A percentile compares a stretch with the other conserved stretches of the same genome.
phyloP scores from a whole-genome alignment of 2,329 filamentous ascomycete genomes.

The Colletotrichum musae region DNA sequence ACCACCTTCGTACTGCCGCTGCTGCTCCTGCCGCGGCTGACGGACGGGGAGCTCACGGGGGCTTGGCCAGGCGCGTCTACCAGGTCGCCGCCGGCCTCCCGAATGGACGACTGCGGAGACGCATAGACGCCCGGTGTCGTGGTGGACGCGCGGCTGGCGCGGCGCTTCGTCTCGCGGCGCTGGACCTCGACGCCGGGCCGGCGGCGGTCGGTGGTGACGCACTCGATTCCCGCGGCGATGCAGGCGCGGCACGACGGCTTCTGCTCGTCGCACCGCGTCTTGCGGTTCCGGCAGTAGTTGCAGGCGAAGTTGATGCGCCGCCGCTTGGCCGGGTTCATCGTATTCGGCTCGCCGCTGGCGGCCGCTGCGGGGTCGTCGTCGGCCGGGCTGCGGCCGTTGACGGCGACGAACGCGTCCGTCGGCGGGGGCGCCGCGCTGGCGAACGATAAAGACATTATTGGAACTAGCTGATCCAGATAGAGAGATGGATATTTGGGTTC shows the following conservation, averaged over 20 bases:
- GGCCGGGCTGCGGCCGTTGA: neutral
- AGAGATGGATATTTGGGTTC: no score
- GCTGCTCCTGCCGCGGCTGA: neutral
- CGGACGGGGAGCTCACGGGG: conserved; percentile 3
- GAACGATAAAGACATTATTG: conserved; percentile 13
- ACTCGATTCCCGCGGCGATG: conserved; percentile 48
- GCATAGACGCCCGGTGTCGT: neutral
- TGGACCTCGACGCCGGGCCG: conserved; percentile 43
- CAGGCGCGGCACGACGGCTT: conserved; percentile 48
- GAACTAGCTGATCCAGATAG: neutral
- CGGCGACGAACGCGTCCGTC: conserved; percentile 7
- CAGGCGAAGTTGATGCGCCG: conserved; percentile 43
- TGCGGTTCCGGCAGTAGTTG: conserved; percentile 48
- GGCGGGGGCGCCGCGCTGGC: conserved; percentile 4
- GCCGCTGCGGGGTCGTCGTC: neutral
- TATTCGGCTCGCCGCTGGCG: neutral
- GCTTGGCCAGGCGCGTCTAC: neutral
- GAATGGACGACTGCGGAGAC: conserved; percentile 14
- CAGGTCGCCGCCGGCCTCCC: neutral
- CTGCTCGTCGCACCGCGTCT: conserved; percentile 49
- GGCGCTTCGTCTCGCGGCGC: conserved; percentile 34
- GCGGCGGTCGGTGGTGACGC: conserved; percentile 47
- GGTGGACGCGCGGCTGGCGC: conserved; percentile 1
- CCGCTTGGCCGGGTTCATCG: conserved; percentile 7
- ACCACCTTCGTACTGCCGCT: no score